Base-by-base conservation (phyloP, 257 asterid species). In the Phtheirospermum japonicum region DNA sequence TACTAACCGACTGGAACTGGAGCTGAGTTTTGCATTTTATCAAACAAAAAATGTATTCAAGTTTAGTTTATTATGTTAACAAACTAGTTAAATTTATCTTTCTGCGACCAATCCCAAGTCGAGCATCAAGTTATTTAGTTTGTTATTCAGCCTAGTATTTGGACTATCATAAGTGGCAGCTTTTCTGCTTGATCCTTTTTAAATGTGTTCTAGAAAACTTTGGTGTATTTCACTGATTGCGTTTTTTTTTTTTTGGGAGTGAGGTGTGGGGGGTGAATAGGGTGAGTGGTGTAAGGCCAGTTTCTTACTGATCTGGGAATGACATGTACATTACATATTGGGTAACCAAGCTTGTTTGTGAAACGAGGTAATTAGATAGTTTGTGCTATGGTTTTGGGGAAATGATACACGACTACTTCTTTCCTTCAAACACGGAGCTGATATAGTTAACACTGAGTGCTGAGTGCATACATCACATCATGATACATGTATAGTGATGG, bases 381-480 rank as follows among this genome's bases (percentile, higher is more conserved):
- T n/a, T n/a, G 28, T 23, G 39, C 39, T 33, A 33, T 33, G 39
- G 7, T 33, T 33, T 33, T 33, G 39, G 39, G 39, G 39, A 33
- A 33, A 33, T 8, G 9, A 8, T 5, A 28, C 31, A 19, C 53
- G 9, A 19, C 6, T 12, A 32, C 6, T 23, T 13, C 13, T 34
- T n/a, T 23, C n/a, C 4, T 40, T 9, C 39, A 2, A 31, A 17
- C 4, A 48, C 11, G 12, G 30, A 17, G n/a, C n/a, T n/a, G n/a
- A n/a, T n/a, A n/a, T n/a, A n/a, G 23, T 54, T 23, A 30, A 42
- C 64, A 43, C 4, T 42, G 17, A 40, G 33, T 51, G 51, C 10
- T 33, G 18, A 17, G n/a, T 43, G 50, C 50, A 11, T 49, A 23
- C 33, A 31, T 61, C 51, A 30, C 50, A 20, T 61, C 33, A 42